Evolutionary conservation across 139 green algal species (phyloP), one percentile per base, ranked within the genome.

Genomic region (Zygnema circumcarinatum): DNA sequence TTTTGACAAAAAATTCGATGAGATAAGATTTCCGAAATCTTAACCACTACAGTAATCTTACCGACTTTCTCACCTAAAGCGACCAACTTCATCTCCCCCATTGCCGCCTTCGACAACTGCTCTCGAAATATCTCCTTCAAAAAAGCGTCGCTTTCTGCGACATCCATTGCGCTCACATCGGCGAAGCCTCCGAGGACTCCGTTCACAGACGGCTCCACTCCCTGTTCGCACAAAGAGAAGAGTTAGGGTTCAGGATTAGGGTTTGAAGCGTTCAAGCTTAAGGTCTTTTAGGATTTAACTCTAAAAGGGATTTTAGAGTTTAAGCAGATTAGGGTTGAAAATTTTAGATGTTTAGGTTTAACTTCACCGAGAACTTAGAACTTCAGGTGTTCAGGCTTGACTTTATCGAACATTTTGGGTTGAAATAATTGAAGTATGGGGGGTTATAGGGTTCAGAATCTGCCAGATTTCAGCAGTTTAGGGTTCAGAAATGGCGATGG

Each of bases 131-230:
- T 47, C 7, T 91, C 87, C 0, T 38, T 25, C 56, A 91, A 72
- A 47, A 91, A 91, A 11, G 56, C 69, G 1, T 20, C 47, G 35
- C 87, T 91, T 35, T 90, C 87, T 16, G 35, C 33, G 35, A 98
- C 92, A 81, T 99, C 96, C 0, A 92, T 40, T 35, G 89, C 79
- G 21, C 92, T 95, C 0, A 98, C 94, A 67, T 94, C 89, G 25
- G 94, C 96, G 79, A 93, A 98, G 40, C 91, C 91, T 21, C 91
- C 91, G n/a, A 93, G 74, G 36, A 91, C 87, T 36, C 87, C 87
- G 41, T 91, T 82, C 69, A 91, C 87, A 2, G 39, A 81, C 16
- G 85, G 76, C 56, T 90, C 85, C 79, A 90, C 85, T 22, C 31
- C 11, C 85, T 89, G 80, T 11, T 1, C 32, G 52, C 33, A 83